Conservation (phyloP, 257 asterid species). For the Gentiana straminea region DNA sequence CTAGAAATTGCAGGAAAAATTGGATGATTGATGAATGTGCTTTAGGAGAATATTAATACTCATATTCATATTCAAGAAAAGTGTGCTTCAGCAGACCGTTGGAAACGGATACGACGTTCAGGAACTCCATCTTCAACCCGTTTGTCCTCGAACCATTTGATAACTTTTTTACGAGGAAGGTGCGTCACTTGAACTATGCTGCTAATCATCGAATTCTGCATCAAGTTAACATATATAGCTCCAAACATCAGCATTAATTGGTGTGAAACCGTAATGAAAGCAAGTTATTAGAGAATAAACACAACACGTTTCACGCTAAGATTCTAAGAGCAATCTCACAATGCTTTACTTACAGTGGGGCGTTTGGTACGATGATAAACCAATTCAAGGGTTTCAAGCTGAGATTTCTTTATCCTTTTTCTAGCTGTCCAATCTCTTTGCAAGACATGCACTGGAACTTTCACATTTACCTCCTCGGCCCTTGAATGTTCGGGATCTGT, state of each 20-base stretch:
- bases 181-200: conserved; percentile 82
- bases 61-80: no score
- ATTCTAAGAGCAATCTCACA: background rate
- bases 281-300: no score
- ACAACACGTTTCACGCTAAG: no score
- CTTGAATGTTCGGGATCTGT: conserved; percentile 12
- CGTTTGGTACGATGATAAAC: conserved; percentile 74
- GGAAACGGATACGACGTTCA: conserved; percentile 41
- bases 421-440: conserved; percentile 70
- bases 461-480: conserved; percentile 27
- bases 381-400: conserved; percentile 73
- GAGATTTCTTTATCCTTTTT: conserved; percentile 83
- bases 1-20: no score
- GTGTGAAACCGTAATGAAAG: no score
- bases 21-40: no score
- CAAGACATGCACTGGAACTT: conserved; percentile 69
- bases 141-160: conserved; percentile 94
- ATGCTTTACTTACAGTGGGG: conserved; percentile 68
- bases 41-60: no score
- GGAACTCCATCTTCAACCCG: conserved; percentile 79
- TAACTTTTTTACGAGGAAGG: conserved; percentile 70
- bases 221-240: background rate
- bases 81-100: conserved; percentile 19
- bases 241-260: no score
- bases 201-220: conserved; percentile 81